phyloP scores from a whole-genome alignment of 2,329 filamentous ascomycete species.

The Aspergillus sp. region DNA sequence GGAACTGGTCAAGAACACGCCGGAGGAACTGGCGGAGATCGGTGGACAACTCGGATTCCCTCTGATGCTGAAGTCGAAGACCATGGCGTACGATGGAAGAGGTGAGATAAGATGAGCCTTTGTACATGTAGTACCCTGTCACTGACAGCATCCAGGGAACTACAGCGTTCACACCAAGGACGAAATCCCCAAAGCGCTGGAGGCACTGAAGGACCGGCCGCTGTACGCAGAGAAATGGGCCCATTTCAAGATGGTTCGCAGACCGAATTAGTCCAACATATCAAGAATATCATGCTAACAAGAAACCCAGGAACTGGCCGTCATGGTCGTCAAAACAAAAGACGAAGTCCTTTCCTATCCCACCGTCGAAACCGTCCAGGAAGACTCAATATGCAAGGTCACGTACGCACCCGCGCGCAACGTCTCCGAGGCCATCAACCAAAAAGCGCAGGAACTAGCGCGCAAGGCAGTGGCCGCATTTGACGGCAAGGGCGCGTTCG shows the following conservation, averaged over 20 bases:
- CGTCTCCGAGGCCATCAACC: slow-evolving; percentile 51
- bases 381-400: slow-evolving; percentile 90
- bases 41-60: slow-evolving; percentile 64
- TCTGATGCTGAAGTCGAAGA: slow-evolving; percentile 85
- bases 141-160: slow-evolving; percentile 42
- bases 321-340: slow-evolving; percentile 89
- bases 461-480: slow-evolving; percentile 69
- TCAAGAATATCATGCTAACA: neutral
- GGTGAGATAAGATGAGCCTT: slow-evolving; percentile 38
- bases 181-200: slow-evolving; percentile 57
- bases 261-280: slow-evolving; percentile 1
- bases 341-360: slow-evolving; percentile 68
- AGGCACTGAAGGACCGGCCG: slow-evolving; percentile 57
- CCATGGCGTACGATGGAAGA: slow-evolving; percentile 85
- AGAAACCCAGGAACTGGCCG: slow-evolving; percentile 59
- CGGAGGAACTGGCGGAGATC: slow-evolving; percentile 54
- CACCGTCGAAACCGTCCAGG: slow-evolving; percentile 86
- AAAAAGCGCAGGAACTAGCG: slow-evolving; percentile 65
- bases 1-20: slow-evolving; percentile 52
- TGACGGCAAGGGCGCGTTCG: slow-evolving; percentile 85
- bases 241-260: slow-evolving; percentile 57
- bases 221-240: slow-evolving; percentile 89
- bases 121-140: neutral
- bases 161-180: slow-evolving; percentile 51
- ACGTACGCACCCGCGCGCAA: slow-evolving; percentile 76